Base-by-base conservation (phyloP, 2,329 filamentous ascomycete species). In the Pseudocercospora pini-densiflorae region DNA sequence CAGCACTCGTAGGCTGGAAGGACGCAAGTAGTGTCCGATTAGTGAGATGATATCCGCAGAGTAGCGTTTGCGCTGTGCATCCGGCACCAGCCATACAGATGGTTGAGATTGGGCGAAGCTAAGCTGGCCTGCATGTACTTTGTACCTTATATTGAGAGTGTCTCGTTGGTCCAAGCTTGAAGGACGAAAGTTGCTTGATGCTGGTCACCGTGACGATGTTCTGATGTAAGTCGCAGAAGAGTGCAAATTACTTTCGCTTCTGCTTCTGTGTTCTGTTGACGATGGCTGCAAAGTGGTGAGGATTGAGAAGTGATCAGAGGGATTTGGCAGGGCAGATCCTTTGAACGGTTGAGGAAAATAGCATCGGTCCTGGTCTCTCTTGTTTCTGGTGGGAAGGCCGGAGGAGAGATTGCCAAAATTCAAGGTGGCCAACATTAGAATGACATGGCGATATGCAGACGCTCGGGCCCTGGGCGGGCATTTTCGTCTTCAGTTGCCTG, bases 311-410 rank as follows among this genome's bases (percentile, higher is more conserved):
- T 55, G 51, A 51, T 55, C 51, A 55, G 24, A 33, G 21, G 27
- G 27, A 12, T 21, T 40, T 40, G 8, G 29, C 29, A 33, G n/a
- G 29, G 54, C 54, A n/a, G 54, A 27, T 36, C n/a, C 16, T 40
- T 31, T 33, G 31, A 24, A 58, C 7, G 29, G 55, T 58, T 36
- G 55, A 58, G 55, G 10, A 58, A 58, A 43, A 43, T 40, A 58
- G 55, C 55, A 58, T 58, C 55, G 55, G 55, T 43, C 55, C 55
- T 58, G 55, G 55, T 58, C 31, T 24, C 27, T n/a, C 23, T 31
- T 24, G 51, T 55, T 55, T 55, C 16, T 31, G 51, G 24, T 55
- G 51, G 51, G 23, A 55, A 55, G 51, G 27, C 27, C 51, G 51
- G 51, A 55, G 51, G 51, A 51, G 47, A 51, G 47, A 24, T 51